These are phyloP conservation scores for Penicillium vulpinum DNA, from an alignment of 2,329 filamentous ascomycete genomes.

Conservation along the genomic window DNA sequence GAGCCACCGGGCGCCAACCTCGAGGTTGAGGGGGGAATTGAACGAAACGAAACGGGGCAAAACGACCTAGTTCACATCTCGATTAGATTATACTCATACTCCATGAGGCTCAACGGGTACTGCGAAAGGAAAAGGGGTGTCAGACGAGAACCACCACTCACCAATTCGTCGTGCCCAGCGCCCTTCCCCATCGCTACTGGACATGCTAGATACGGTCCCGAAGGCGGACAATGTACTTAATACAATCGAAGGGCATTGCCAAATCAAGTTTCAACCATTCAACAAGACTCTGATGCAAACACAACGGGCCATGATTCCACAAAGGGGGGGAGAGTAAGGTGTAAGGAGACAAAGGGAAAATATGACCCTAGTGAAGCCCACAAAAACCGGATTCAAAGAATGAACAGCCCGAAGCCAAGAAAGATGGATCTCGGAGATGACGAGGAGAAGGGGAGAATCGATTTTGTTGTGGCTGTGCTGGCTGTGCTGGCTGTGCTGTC, in stretches of 20 bases:
- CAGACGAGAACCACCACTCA: slow-evolving; percentile 12
- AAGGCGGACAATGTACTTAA: slow-evolving; percentile 6
- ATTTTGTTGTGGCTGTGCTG: slow-evolving; percentile 5
- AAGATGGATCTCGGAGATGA: background rate
- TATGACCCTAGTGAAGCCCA: background rate
- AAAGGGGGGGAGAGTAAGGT: background rate
- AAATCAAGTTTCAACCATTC: slow-evolving; percentile 4
- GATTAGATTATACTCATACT: background rate
- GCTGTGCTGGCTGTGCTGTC: too few relatives aligned
- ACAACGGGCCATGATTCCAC: background rate
- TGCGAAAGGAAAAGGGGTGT: background rate
- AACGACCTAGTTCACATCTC: slow-evolving; percentile 1
- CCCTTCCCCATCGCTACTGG: slow-evolving; percentile 17
- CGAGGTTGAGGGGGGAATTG: slow-evolving; percentile 3
- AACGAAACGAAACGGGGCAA: background rate
- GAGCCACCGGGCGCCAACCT: slow-evolving; percentile 36
- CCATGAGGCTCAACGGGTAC: background rate
- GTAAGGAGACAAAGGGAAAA: background rate
- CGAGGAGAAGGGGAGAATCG: background rate
- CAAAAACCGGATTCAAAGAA: background rate
- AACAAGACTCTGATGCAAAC: background rate
- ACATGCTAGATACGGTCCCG: slow-evolving; percentile 23
- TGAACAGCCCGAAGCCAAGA: background rate
- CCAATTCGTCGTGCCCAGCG: slow-evolving; percentile 18
- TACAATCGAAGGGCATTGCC: slow-evolving; percentile 20